These are phyloP conservation scores for Aspergillus ochraceus DNA, from an alignment of 2,329 filamentous ascomycete genomes.

Conservation along the genomic window DNA sequence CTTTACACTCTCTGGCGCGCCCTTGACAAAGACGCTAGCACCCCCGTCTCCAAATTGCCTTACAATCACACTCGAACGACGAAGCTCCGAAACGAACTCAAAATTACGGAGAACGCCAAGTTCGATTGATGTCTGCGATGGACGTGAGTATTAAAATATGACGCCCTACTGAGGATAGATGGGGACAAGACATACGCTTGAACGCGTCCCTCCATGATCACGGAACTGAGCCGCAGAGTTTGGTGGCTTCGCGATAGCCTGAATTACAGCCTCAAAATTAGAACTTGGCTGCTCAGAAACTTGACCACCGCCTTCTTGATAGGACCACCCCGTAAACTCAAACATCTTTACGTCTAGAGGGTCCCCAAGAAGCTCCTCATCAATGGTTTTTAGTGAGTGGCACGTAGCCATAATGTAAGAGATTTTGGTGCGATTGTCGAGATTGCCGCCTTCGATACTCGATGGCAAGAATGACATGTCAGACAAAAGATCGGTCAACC, in stretches of 20 bases:
- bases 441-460: constrained; percentile 60
- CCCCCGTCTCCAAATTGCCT: constrained; percentile 82
- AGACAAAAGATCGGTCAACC: constrained; percentile 54
- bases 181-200: constrained; percentile 17
- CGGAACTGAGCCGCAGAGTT: constrained; percentile 54
- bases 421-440: constrained; percentile 66
- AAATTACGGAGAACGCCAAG: constrained; percentile 89
- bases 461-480: constrained; percentile 59
- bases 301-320: constrained; percentile 77
- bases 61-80: constrained; percentile 89
- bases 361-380: constrained; percentile 86
- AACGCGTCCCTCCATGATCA: constrained; percentile 32
- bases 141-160: constrained; percentile 2
- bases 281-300: constrained; percentile 64
- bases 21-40: constrained; percentile 90
- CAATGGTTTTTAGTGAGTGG: constrained; percentile 83
- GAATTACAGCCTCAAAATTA: constrained; percentile 70
- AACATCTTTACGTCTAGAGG: constrained; percentile 99
- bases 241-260: constrained; percentile 86
- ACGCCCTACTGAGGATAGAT: background rate
- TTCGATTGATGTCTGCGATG: constrained; percentile 60
- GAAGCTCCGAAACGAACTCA: constrained; percentile 90
- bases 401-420: constrained; percentile 97
- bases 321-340: constrained; percentile 89
- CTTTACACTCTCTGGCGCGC: constrained; percentile 93